Percentiles rank a stretch among this genome's conserved stretches.
Conservation (phyloP, 2,329 filamentous ascomycete genomes). For the Magnaporthales sp. region DNA sequence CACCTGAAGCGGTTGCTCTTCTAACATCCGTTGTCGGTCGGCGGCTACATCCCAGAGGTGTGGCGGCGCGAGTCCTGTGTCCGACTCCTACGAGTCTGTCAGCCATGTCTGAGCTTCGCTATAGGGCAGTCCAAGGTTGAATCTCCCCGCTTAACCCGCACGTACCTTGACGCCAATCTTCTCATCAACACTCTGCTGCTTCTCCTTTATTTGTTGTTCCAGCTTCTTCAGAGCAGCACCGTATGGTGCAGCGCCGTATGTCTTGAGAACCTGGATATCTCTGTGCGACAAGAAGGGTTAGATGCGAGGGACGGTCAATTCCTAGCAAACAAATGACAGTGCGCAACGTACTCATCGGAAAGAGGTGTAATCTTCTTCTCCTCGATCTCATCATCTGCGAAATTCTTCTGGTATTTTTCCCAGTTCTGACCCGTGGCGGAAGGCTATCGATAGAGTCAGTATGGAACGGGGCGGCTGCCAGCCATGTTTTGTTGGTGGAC, state of each 20-base stretch:
- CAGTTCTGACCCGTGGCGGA: slow-evolving; percentile 89
- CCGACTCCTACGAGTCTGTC: slow-evolving; percentile 65
- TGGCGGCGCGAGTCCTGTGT: slow-evolving; percentile 93
- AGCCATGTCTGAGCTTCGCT: not conserved
- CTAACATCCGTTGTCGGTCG: slow-evolving; percentile 95
- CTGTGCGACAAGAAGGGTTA: slow-evolving; percentile 38
- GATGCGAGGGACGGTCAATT: slow-evolving; percentile 10
- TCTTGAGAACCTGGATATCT: slow-evolving; percentile 98
- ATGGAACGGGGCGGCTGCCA: slow-evolving; percentile 2
- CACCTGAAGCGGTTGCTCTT: slow-evolving; percentile 96
- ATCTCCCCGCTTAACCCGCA: not conserved
- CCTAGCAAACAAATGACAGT: not conserved
- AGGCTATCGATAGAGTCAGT: slow-evolving; percentile 53
- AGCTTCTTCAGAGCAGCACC: slow-evolving; percentile 91
- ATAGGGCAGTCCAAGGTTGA: not conserved
- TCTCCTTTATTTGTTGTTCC: slow-evolving; percentile 99
- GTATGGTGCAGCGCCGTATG: slow-evolving; percentile 94
- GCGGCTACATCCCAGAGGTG: slow-evolving; percentile 98
- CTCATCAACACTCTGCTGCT: slow-evolving; percentile 95
- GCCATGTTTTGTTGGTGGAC: not conserved
- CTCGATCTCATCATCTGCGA: slow-evolving; percentile 90
- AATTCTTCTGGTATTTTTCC: slow-evolving; percentile 99
- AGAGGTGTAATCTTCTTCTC: slow-evolving; percentile 99
- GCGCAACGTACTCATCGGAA: slow-evolving; percentile 74
- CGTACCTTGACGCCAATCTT: slow-evolving; percentile 83